These are phyloP conservation scores for Suillus americanus DNA, from an alignment of 768 basidiomycete genomes.

Conservation along the genomic window DNA sequence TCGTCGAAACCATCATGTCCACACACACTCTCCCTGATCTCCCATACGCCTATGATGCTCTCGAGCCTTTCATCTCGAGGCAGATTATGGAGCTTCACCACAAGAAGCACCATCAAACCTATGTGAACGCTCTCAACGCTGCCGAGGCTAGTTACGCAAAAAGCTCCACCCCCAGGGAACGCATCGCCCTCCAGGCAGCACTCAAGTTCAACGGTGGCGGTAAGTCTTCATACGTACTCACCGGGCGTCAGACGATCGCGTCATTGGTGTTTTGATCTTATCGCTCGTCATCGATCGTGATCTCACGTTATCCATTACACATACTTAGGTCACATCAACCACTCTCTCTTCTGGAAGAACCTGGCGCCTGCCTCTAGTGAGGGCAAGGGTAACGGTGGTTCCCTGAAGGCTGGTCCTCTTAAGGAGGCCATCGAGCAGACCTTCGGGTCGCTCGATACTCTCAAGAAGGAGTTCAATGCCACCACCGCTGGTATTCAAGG, in stretches of 20 bases:
- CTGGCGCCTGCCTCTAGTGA: constrained; percentile 62
- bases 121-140: constrained; percentile 89
- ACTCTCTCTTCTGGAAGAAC: constrained; percentile 96
- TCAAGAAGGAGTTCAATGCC: constrained; percentile 84
- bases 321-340: constrained; percentile 81
- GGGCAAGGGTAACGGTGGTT: constrained; percentile 60
- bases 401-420: constrained; percentile 60
- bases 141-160: constrained; percentile 78
- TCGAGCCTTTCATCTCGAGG: constrained; percentile 89
- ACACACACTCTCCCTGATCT: constrained; percentile 65
- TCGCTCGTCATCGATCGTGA: constrained; percentile 14
- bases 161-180: constrained; percentile 67
- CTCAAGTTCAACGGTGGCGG: constrained; percentile 98
- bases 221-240: constrained; percentile 32
- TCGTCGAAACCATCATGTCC: constrained; percentile 32
- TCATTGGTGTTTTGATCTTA: constrained; percentile 8
- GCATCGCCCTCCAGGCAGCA: constrained; percentile 86
- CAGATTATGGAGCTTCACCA: constrained; percentile 97
- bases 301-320: constrained; percentile 9
- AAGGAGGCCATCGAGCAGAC: constrained; percentile 58
- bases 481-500: constrained; percentile 87
- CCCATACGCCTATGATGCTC: constrained; percentile 81
- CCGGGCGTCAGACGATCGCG: not conserved
- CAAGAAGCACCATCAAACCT: constrained; percentile 93
- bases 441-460: constrained; percentile 69